Percentiles rank a stretch among this genome's conserved stretches.
Evolutionary conservation across 176 grass and related monocot genomes (phyloP).

Genomic region (Phragmites australis): DNA sequence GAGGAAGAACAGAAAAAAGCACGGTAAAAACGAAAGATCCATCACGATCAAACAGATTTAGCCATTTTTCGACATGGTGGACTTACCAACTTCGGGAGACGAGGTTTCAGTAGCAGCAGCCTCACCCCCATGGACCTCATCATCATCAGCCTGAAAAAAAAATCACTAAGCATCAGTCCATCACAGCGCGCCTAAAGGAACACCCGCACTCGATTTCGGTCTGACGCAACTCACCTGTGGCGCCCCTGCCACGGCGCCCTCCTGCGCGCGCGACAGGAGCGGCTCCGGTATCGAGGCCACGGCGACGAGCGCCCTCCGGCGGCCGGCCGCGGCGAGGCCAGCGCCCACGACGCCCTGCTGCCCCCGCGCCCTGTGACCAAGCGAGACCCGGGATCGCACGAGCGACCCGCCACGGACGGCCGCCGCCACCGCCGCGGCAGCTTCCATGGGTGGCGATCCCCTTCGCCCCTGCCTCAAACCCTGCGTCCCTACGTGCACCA

Average conservation of each 20-base stretch:
- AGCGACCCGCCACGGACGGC: not conserved
- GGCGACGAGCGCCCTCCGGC: constrained; percentile 16
- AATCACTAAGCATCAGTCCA: not conserved
- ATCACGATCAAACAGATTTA: not conserved
- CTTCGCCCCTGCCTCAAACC: not conserved
- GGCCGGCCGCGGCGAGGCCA: not conserved
- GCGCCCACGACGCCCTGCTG: not conserved
- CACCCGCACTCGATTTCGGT: not conserved
- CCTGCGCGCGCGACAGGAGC: constrained; percentile 11
- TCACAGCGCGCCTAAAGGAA: not conserved
- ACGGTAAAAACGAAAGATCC: not conserved
- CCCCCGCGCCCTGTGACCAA: not conserved
- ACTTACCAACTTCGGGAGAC: constrained; percentile 11
- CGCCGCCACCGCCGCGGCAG: not conserved
- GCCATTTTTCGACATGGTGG: not conserved
- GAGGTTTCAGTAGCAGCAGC: not conserved
- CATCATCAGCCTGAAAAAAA: constrained; percentile 32
- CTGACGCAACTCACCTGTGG: constrained; percentile 16
- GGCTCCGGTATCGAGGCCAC: constrained; percentile 16
- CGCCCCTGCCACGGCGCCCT: not conserved
- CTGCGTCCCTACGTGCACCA: not conserved
- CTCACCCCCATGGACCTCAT: not conserved
- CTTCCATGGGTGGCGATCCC: constrained; percentile 3
- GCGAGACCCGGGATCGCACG: not conserved
- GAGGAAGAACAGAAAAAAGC: not conserved